These are phyloP conservation scores for Aspergillus latus DNA, from an alignment of 2,329 filamentous ascomycete species.

Conservation along the genomic window DNA sequence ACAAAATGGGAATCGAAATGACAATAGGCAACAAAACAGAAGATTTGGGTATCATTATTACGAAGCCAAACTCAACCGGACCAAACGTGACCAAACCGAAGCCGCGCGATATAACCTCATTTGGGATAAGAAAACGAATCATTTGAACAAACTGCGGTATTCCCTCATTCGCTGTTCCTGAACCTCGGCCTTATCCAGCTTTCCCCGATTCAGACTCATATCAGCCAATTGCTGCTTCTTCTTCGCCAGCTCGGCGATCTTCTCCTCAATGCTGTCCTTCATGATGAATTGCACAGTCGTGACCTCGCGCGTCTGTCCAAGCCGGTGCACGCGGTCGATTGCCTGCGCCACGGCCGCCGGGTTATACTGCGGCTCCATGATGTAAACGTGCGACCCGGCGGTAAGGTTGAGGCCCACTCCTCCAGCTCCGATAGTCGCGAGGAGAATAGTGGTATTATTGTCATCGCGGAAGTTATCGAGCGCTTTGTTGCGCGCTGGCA, in stretches of 20 bases:
- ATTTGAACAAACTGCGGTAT: slow-evolving; percentile 59
- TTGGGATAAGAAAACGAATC: slow-evolving; percentile 18
- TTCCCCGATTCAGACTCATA: slow-evolving; percentile 74
- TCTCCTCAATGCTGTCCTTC: slow-evolving; percentile 86
- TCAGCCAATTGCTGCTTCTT: slow-evolving; percentile 92
- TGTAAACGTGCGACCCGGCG: slow-evolving; percentile 79
- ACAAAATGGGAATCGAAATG: slow-evolving; percentile 6
- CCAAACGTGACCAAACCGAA: slow-evolving; percentile 6
- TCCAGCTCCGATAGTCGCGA: slow-evolving; percentile 89
- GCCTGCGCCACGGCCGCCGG: slow-evolving; percentile 93
- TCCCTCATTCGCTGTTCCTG: slow-evolving; percentile 65
- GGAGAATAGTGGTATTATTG: slow-evolving; percentile 69
- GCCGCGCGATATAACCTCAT: neutral
- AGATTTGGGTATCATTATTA: slow-evolving; percentile 16
- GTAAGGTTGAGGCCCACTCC: slow-evolving; percentile 91
- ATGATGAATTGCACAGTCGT: slow-evolving; percentile 88
- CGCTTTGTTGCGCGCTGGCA: slow-evolving; percentile 69
- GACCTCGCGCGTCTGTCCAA: slow-evolving; percentile 87
- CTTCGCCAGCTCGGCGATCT: slow-evolving; percentile 83
- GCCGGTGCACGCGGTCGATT: slow-evolving; percentile 84
- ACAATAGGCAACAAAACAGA: neutral
- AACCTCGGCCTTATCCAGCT: slow-evolving; percentile 59
- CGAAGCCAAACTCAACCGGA: slow-evolving; percentile 11
- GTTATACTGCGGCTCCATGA: slow-evolving; percentile 99
- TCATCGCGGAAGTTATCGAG: slow-evolving; percentile 78